phyloP scores from a whole-genome alignment of 1,284 basidiomycete species.

The Ganoderma sp. region DNA sequence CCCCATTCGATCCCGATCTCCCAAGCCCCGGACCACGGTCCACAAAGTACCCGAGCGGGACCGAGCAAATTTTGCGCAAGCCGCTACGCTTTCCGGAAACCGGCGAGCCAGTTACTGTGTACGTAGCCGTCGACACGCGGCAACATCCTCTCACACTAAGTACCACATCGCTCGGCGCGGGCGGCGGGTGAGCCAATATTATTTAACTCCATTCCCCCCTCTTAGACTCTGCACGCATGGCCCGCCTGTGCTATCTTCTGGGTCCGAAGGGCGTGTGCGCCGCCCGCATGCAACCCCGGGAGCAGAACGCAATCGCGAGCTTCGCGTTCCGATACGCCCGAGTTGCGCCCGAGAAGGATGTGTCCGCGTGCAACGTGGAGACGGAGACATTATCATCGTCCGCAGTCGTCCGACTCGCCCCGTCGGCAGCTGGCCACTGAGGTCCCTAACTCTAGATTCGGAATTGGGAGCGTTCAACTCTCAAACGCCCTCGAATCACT shows the following conservation, averaged over 20 bases:
- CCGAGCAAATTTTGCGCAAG: neutral
- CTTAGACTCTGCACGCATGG: neutral
- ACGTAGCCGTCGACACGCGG: neutral
- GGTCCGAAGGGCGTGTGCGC: neutral
- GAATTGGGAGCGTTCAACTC: neutral
- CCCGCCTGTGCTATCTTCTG: neutral
- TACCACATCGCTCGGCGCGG: neutral
- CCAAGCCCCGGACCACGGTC: neutral
- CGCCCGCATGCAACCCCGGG: neutral
- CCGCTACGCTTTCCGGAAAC: conserved; percentile 1
- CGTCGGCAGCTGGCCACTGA: too few species aligned
- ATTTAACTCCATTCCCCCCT: too few species aligned
- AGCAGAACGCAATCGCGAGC: neutral
- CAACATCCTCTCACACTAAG: neutral
- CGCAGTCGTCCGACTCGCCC: too few species aligned
- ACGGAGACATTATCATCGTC: too few species aligned
- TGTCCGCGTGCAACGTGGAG: neutral
- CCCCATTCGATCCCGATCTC: neutral
- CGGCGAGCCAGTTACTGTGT: neutral
- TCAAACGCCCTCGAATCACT: too few species aligned
- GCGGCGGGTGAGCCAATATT: too few species aligned
- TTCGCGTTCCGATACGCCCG: neutral
- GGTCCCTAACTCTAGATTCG: neutral
- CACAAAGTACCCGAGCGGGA: neutral
- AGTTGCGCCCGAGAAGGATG: neutral